Conservation (phyloP, 2,329 filamentous ascomycete species). For the Teratosphaeria viscida region DNA sequence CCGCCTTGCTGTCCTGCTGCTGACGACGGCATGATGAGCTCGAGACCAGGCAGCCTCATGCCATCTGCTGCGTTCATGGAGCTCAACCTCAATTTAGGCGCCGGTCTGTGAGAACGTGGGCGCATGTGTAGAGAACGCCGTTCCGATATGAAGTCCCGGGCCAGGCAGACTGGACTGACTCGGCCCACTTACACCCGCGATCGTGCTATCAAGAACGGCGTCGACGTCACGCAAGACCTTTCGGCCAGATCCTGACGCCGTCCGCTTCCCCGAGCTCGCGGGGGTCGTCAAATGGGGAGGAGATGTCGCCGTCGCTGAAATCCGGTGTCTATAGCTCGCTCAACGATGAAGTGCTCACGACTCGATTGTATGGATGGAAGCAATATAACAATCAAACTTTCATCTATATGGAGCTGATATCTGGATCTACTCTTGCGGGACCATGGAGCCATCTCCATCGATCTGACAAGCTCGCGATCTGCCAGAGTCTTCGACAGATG, state of each 20-base stretch:
- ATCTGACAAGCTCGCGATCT: background rate
- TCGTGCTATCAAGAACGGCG: no score
- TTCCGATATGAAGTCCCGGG: background rate
- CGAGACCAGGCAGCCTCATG: no score
- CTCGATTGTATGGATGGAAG: background rate
- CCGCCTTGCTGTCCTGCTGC: no score
- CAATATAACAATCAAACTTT: background rate
- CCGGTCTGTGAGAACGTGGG: background rate
- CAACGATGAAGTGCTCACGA: background rate
- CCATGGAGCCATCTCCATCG: background rate
- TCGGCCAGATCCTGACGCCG: no score
- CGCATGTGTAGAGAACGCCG: background rate
- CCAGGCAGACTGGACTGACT: background rate
- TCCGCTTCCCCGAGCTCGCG: no score
- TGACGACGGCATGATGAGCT: no score
- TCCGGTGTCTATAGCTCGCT: background rate
- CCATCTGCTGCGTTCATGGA: background rate
- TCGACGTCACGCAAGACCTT: no score
- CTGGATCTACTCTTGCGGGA: background rate
- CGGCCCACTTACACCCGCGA: background rate
- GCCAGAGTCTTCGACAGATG: background rate
- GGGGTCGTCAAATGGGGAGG: no score
- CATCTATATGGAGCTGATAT: background rate
- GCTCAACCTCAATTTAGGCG: background rate
- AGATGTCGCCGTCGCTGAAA: no score